phyloP scores from a whole-genome alignment of 2,329 filamentous ascomycete genomes.

The Epichloe uncinata region DNA sequence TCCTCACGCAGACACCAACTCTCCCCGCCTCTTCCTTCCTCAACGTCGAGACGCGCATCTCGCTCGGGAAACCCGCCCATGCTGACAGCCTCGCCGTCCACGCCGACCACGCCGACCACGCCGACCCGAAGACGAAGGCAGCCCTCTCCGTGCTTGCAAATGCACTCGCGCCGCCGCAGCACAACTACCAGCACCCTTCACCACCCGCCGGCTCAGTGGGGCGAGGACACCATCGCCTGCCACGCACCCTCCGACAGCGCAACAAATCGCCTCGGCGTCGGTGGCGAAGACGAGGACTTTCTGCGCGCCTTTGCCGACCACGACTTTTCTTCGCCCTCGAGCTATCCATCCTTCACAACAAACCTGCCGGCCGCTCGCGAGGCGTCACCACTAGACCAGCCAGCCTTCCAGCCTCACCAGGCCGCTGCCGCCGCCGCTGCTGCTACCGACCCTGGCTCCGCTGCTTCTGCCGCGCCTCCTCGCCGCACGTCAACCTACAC shows the following conservation, averaged over 20 bases:
- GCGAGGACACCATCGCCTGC: constrained; percentile 6
- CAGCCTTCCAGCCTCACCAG: constrained; percentile 3
- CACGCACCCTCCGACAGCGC: background rate
- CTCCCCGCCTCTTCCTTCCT: background rate
- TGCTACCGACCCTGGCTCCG: too few relatives aligned
- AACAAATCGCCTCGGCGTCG: background rate
- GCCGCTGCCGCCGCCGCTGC: background rate
- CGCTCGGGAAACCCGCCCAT: background rate
- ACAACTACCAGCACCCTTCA: background rate
- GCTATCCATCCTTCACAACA: constrained; percentile 19
- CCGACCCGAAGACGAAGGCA: background rate
- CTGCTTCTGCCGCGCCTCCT: constrained; percentile 3
- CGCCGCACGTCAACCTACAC: constrained; percentile 4
- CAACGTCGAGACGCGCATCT: background rate
- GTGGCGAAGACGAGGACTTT: constrained; percentile 11
- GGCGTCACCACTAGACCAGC: constrained; percentile 3
- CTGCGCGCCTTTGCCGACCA: constrained; percentile 15
- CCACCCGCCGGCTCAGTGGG: constrained; percentile 4
- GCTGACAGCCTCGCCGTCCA: background rate
- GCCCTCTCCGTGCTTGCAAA: background rate
- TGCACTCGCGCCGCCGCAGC: background rate
- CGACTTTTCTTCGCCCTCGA: constrained; percentile 24
- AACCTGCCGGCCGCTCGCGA: background rate
- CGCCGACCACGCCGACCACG: constrained; percentile 3
- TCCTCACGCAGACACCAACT: constrained; percentile 8